Percentiles rank a stretch among this genome's conserved stretches.
phyloP scores from a whole-genome alignment of 2,329 filamentous ascomycete genomes.

The Davidsoniella neocaledoniae region DNA sequence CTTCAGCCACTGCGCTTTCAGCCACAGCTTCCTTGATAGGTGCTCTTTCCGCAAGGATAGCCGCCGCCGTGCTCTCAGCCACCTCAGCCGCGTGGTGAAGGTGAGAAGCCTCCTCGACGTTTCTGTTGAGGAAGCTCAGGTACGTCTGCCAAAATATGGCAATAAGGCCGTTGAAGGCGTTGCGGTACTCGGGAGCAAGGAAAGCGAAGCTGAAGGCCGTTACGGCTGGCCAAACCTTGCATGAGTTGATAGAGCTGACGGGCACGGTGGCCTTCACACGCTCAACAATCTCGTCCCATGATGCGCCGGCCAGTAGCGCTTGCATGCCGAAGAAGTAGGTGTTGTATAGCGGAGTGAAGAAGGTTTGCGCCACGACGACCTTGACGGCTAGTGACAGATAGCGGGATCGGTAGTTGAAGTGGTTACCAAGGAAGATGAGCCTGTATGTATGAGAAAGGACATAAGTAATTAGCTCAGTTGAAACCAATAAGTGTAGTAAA shows the following conservation, averaged over 20 bases:
- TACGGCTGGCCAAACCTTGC: constrained; percentile 77
- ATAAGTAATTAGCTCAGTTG: not conserved
- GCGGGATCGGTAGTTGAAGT: constrained; percentile 72
- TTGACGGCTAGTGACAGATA: constrained; percentile 56
- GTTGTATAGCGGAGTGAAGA: constrained; percentile 74
- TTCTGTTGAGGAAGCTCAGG: constrained; percentile 61
- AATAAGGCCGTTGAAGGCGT: constrained; percentile 61
- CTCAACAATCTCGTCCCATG: constrained; percentile 44
- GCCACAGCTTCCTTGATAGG: not conserved
- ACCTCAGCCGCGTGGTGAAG: constrained; percentile 6
- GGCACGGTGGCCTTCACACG: constrained; percentile 63
- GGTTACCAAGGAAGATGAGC: constrained; percentile 62
- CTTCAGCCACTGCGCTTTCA: no score
- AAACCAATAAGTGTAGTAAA: not conserved
- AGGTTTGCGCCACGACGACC: constrained; percentile 60
- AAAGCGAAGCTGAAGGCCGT: constrained; percentile 81
- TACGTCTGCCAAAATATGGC: constrained; percentile 91
- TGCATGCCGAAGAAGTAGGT: constrained; percentile 71
- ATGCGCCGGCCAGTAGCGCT: constrained; percentile 54
- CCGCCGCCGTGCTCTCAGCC: not conserved
- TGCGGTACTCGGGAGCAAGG: constrained; percentile 60
- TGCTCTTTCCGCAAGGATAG: no score
- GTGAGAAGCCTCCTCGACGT: constrained; percentile 37
- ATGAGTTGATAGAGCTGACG: constrained; percentile 56
- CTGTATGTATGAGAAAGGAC: constrained; percentile 22